Evolutionary conservation across 179 eudicot species (phyloP).

Genomic region (Actinidia arguta): DNA sequence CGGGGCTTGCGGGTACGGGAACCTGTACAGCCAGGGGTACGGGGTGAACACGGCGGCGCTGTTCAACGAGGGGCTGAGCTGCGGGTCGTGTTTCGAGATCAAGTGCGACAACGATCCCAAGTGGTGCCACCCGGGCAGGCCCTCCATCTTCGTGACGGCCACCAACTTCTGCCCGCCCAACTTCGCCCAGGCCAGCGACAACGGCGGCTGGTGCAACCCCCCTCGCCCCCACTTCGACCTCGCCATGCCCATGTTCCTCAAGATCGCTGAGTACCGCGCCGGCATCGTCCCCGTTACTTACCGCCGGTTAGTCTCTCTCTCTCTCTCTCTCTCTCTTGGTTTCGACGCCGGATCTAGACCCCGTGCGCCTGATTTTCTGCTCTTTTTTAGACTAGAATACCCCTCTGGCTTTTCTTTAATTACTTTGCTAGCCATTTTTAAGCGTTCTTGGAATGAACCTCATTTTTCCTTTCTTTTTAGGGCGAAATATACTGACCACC

Average conservation of each 20-base stretch:
- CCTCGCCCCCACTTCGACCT: slow-evolving; percentile 58
- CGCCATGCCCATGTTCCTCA: slow-evolving; percentile 56
- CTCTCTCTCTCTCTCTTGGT: neutral
- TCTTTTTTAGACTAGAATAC: neutral
- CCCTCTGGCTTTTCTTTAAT: neutral
- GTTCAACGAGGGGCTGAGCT: slow-evolving; percentile 55
- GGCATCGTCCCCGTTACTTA: slow-evolving; percentile 57
- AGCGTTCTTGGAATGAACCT: slow-evolving; percentile 1
- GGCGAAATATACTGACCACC: no score
- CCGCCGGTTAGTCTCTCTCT: slow-evolving; percentile 38
- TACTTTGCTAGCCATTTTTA: neutral
- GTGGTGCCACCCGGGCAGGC: slow-evolving; percentile 52
- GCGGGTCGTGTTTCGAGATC: slow-evolving; percentile 57
- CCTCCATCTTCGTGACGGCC: slow-evolving; percentile 49
- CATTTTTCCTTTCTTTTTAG: neutral
- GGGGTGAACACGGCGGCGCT: slow-evolving; percentile 55
- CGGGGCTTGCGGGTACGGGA: slow-evolving; percentile 57
- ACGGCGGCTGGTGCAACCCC: slow-evolving; percentile 65
- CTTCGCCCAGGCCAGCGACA: slow-evolving; percentile 41
- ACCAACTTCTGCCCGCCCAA: slow-evolving; percentile 61
- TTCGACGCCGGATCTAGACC: slow-evolving; percentile 1
- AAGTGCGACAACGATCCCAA: slow-evolving; percentile 43
- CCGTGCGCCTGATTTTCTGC: neutral
- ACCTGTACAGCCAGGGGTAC: slow-evolving; percentile 57
- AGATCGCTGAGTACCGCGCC: slow-evolving; percentile 52